These are phyloP conservation scores for Herpetomonas tarakana DNA, from an alignment of 208 protist species.

Conservation along the genomic window DNA sequence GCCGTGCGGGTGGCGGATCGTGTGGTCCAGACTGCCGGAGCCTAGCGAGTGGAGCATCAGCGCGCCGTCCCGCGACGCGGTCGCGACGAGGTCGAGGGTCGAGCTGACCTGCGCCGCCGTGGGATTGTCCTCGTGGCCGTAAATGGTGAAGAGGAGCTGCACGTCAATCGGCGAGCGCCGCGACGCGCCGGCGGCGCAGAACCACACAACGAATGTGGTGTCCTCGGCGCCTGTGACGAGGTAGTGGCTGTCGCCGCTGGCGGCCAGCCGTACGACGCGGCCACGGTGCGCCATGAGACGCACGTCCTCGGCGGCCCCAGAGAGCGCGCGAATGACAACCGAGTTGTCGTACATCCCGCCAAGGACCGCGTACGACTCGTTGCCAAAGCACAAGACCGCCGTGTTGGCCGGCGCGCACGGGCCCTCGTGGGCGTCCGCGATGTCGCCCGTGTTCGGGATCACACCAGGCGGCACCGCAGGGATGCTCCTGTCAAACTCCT, in stretches of 20 bases:
- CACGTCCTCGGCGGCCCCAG: constrained; percentile 35
- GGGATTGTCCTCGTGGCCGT: constrained; percentile 83
- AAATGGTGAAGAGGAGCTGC: constrained; percentile 71
- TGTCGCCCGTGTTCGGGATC: constrained; percentile 29
- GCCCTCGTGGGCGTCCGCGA: constrained; percentile 32
- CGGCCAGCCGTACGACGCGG: constrained; percentile 61
- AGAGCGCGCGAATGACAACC: constrained; percentile 59
- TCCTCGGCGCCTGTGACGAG: constrained; percentile 87
- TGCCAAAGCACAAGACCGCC: constrained; percentile 62
- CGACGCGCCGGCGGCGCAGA: constrained; percentile 31
- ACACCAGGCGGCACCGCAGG: constrained; percentile 51
- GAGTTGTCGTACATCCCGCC: constrained; percentile 87
- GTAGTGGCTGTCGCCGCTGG: constrained; percentile 68
- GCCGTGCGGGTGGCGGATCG: constrained; percentile 59
- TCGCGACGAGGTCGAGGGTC: constrained; percentile 75
- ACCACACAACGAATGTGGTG: constrained; percentile 91
- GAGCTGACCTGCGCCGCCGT: constrained; percentile 70
- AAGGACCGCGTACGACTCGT: constrained; percentile 64
- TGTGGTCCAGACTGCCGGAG: constrained; percentile 62
- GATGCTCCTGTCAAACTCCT: constrained; percentile 58
- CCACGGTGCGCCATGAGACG: constrained; percentile 73
- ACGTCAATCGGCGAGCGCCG: constrained; percentile 35
- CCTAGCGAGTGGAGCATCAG: constrained; percentile 77
- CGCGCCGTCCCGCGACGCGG: constrained; percentile 75
- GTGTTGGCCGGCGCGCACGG: constrained; percentile 50